These are phyloP conservation scores for Saccharomycopsis selenospora DNA, from an alignment of 805 yeast species.

Conservation along the genomic window DNA sequence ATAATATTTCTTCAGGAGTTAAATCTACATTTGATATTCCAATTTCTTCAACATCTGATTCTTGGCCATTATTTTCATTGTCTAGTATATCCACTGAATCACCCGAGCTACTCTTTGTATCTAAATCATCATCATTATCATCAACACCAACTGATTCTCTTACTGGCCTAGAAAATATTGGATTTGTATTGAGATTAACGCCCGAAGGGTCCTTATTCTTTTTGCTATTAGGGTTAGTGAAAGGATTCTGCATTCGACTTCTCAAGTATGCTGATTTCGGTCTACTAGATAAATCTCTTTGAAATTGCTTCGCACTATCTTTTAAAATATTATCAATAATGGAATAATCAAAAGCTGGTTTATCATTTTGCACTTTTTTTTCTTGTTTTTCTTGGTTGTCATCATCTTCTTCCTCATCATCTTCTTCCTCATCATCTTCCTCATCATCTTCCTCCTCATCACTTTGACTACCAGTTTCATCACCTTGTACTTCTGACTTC, in stretches of 20 bases:
- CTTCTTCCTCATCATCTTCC: slow-evolving; percentile 42
- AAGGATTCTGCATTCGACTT: too few species aligned
- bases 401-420: slow-evolving; percentile 18
- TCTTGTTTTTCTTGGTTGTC: neutral
- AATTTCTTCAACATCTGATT: neutral
- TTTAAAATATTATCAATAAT: slow-evolving; percentile 2
- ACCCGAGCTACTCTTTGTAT: neutral
- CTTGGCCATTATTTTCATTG: neutral
- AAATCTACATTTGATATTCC: neutral
- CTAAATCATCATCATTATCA: slow-evolving; percentile 1
- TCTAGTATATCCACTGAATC: neutral
- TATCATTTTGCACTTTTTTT: too few species aligned
- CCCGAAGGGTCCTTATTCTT: too few species aligned
- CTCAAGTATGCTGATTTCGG: neutral
- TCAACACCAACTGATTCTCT: neutral
- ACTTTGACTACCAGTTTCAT: neutral
- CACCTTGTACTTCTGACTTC: too few species aligned
- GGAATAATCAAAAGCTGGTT: slow-evolving; percentile 4
- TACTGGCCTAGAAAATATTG: too few species aligned
- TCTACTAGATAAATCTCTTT: neutral
- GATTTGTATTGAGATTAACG: too few species aligned
- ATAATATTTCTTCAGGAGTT: neutral
- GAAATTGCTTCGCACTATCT: slow-evolving; percentile 2
- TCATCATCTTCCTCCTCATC: slow-evolving; percentile 43
- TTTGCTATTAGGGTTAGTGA: too few species aligned